phyloP scores from a whole-genome alignment of 495 filamentous ascomycete species.

The Mycothermus thermophilus region DNA sequence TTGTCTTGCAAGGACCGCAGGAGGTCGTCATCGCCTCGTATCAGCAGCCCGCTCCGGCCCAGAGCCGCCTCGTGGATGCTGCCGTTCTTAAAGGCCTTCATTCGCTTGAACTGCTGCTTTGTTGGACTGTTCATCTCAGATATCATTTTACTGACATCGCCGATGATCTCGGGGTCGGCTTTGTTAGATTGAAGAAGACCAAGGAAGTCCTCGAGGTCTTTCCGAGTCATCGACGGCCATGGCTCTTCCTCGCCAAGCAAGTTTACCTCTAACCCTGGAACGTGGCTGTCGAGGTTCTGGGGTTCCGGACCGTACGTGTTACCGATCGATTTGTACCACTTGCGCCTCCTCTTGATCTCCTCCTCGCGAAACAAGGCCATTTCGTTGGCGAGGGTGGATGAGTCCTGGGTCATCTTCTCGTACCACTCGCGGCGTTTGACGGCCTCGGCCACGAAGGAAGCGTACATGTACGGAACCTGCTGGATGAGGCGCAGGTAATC shows the following conservation, averaged over 20 bases:
- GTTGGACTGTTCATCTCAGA: constrained; percentile 58
- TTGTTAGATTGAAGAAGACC: constrained; percentile 42
- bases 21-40: constrained; percentile 71
- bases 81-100: constrained; percentile 90
- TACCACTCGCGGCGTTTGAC: constrained; percentile 79
- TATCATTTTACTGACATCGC: constrained; percentile 43
- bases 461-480: constrained; percentile 75
- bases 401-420: constrained; percentile 75
- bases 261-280: constrained; percentile 72
- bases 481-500: constrained; percentile 61
- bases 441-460: constrained; percentile 73
- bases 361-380: constrained; percentile 83
- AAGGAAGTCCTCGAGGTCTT: constrained; percentile 55
- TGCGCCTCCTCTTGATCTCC: constrained; percentile 73
- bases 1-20: constrained; percentile 58
- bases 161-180: constrained; percentile 31
- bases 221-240: constrained; percentile 54
- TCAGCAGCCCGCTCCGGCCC: constrained; percentile 64
- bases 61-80: constrained; percentile 77
- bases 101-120: constrained; percentile 56
- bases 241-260: constrained; percentile 62
- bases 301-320: constrained; percentile 33
- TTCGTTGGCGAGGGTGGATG: constrained; percentile 74
- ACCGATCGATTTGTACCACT: constrained; percentile 75
- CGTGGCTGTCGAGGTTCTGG: constrained; percentile 28